phyloP scores from a whole-genome alignment of 495 filamentous ascomycete genomes.

The Xylaria flabelliformis region DNA sequence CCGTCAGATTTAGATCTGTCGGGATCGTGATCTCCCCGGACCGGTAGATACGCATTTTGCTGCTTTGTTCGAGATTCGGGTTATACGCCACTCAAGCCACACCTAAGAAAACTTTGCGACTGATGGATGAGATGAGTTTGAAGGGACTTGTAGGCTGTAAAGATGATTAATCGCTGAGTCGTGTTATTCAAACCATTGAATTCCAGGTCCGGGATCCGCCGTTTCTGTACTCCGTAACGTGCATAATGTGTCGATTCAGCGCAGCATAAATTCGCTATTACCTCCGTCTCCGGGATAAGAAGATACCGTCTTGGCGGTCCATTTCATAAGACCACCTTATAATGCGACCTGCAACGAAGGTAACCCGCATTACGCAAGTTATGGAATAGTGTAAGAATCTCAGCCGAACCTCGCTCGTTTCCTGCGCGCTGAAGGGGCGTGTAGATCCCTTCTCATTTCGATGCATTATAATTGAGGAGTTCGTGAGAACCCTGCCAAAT shows the following conservation, averaged over 20 bases:
- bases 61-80: not conserved
- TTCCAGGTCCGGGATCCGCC: not conserved
- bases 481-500: constrained; percentile 1
- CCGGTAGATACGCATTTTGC: constrained; percentile 43
- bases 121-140: not conserved
- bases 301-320: not conserved
- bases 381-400: constrained; percentile 3
- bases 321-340: not conserved
- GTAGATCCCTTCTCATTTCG: constrained; percentile 16
- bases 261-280: not conserved
- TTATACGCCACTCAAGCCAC: not conserved
- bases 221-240: not conserved
- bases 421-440: not conserved
- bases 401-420: not conserved
- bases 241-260: not conserved
- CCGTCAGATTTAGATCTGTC: constrained; percentile 42
- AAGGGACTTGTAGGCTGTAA: not conserved
- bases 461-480: constrained; percentile 10
- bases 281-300: not conserved
- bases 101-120: not conserved
- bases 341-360: not conserved
- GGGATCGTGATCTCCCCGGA: constrained; percentile 41
- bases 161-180: not conserved
- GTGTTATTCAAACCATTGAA: not conserved
- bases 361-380: constrained; percentile 1